Percentiles rank a stretch among this genome's conserved stretches.
Conservation (phyloP, 2,329 filamentous ascomycete genomes). For the Exutisphaerella laricina region DNA sequence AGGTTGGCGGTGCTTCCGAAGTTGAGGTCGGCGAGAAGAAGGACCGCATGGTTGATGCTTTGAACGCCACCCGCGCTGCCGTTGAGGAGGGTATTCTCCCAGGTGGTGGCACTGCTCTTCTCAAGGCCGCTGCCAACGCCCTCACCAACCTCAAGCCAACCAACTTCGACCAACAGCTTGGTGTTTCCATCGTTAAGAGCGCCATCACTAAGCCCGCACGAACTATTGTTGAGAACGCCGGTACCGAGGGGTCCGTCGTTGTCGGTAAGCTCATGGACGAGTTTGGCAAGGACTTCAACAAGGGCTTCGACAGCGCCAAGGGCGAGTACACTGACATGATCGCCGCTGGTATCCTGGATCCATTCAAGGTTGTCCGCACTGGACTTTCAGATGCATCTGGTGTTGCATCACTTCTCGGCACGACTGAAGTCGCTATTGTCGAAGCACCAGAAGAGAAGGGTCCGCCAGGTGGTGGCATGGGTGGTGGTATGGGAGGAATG, state of each 20-base stretch:
- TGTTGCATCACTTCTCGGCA: slow-evolving; percentile 93
- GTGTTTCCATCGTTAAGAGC: slow-evolving; percentile 95
- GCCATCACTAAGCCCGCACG: slow-evolving; percentile 93
- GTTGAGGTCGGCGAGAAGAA: slow-evolving; percentile 99
- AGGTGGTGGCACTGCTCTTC: slow-evolving; percentile 93
- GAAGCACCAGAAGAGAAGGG: slow-evolving; percentile 94
- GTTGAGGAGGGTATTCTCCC: slow-evolving; percentile 99
- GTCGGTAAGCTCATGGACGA: slow-evolving; percentile 98
- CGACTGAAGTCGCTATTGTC: slow-evolving; percentile 95
- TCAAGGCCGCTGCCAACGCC: slow-evolving; percentile 92
- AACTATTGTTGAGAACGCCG: slow-evolving; percentile 96
- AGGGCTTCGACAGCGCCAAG: slow-evolving; percentile 92
- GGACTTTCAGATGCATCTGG: slow-evolving; percentile 91
- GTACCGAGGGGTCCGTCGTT: slow-evolving; percentile 89
- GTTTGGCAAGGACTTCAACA: slow-evolving; percentile 89
- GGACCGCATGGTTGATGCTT: slow-evolving; percentile 96
- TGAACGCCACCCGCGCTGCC: slow-evolving; percentile 95
- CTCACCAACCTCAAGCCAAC: slow-evolving; percentile 73
- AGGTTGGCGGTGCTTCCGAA: slow-evolving; percentile 94
- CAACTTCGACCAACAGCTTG: slow-evolving; percentile 99
- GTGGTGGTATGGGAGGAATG: slow-evolving; percentile 58
- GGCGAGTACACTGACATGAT: slow-evolving; percentile 99
- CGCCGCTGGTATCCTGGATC: slow-evolving; percentile 89
- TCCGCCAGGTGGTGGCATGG: slow-evolving; percentile 45
- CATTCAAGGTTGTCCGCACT: slow-evolving; percentile 98